These are phyloP conservation scores for Viola odorata DNA, from an alignment of 345 rosid genomes.

Conservation along the genomic window DNA sequence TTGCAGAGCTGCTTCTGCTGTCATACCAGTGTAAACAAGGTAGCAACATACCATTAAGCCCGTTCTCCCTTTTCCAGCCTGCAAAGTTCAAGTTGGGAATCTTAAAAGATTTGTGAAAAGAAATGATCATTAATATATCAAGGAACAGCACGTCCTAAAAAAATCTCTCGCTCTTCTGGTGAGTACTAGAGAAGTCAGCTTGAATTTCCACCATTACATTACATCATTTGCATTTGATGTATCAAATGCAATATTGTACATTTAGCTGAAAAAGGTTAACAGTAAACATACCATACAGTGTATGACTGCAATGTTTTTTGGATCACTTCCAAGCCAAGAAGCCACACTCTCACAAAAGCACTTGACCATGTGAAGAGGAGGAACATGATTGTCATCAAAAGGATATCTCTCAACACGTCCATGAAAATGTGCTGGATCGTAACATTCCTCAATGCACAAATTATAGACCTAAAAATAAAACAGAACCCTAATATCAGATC, in stretches of 20 bases:
- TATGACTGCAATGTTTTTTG: conserved; percentile 68
- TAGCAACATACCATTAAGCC: conserved; percentile 86
- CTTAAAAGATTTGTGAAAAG: neutral
- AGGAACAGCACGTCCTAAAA: neutral
- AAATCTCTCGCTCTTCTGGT: neutral
- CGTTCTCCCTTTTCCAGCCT: conserved; percentile 98
- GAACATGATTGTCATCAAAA: conserved; percentile 91
- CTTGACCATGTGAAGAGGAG: conserved; percentile 69
- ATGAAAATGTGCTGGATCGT: conserved; percentile 67
- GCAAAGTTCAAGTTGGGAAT: conserved; percentile 20
- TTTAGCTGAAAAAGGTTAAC: neutral
- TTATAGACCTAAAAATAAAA: conserved; percentile 50
- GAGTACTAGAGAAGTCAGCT: neutral
- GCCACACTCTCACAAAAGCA: conserved; percentile 72
- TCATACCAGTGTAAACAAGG: conserved; percentile 80
- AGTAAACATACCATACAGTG: conserved; percentile 77
- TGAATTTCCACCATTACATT: neutral
- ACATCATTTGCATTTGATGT: neutral
- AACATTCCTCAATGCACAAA: conserved; percentile 75
- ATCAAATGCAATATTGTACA: too few species aligned
- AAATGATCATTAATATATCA: neutral
- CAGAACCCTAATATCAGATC: neutral
- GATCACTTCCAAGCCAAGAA: conserved; percentile 71
- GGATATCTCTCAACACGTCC: conserved; percentile 80
- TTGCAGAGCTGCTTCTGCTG: conserved; percentile 77